Conservation (phyloP, 371 early-diverging fungal species). For the Actinomucor elegans region DNA sequence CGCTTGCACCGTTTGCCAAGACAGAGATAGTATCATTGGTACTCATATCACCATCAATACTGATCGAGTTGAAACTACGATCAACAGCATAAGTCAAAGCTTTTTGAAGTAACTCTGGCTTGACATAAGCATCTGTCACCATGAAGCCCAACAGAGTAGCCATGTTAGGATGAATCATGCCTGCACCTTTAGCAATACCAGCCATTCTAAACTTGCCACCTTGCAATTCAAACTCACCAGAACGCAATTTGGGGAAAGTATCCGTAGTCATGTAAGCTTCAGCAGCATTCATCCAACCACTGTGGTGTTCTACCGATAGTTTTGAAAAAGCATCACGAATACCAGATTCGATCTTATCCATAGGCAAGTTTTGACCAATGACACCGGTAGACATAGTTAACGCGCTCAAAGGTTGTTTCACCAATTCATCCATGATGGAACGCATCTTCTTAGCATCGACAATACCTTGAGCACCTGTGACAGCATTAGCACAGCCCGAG, state of each 20-base stretch:
- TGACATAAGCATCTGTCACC: conserved; percentile 81
- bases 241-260: conserved; percentile 90
- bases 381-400: conserved; percentile 97
- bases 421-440: conserved; percentile 50
- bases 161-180: conserved; percentile 95
- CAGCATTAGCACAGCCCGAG: conserved; percentile 96
- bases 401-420: conserved; percentile 42
- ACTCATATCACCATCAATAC: conserved; percentile 94
- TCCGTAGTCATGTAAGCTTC: conserved; percentile 96
- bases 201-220: conserved; percentile 71
- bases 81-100: conserved; percentile 84
- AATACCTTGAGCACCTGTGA: conserved; percentile 86
- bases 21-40: conserved; percentile 93
- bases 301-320: conserved; percentile 59
- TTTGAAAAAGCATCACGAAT: conserved; percentile 46
- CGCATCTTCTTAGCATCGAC: conserved; percentile 78
- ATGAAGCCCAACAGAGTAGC: conserved; percentile 89
- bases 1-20: conserved; percentile 83
- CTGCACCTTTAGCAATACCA: conserved; percentile 95
- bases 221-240: conserved; percentile 58
- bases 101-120: conserved; percentile 59
- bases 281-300: conserved; percentile 80
- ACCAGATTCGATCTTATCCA: conserved; percentile 83
- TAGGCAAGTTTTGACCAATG: conserved; percentile 89
- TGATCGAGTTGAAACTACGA: conserved; percentile 92